These are phyloP conservation scores for Tetradesmus obliquus DNA, from an alignment of 139 green algal genomes.

Conservation along the genomic window DNA sequence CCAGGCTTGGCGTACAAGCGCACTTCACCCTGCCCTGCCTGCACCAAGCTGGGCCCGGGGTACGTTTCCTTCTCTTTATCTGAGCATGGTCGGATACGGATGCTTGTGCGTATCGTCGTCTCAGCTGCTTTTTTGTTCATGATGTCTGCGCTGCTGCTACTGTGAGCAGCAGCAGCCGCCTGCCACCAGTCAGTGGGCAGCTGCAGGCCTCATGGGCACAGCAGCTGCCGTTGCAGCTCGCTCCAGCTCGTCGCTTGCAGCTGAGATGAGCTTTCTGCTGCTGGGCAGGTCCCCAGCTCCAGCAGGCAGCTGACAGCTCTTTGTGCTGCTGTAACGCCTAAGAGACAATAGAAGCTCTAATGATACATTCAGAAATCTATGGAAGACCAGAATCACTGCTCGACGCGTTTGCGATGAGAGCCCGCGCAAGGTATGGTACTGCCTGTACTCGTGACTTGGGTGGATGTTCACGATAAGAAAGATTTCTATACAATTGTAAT, in stretches of 20 bases:
- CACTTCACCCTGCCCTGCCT: conserved; percentile 22
- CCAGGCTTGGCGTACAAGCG: conserved; percentile 5
- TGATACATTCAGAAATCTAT: too few relatives aligned
- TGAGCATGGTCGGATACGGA: conserved; percentile 36
- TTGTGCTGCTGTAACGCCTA: not conserved
- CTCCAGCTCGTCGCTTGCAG: not conserved
- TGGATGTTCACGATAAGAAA: not conserved
- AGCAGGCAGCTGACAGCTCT: not conserved
- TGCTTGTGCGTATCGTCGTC: conserved; percentile 20
- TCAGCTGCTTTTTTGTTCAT: conserved; percentile 28
- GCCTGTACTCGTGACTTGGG: not conserved
- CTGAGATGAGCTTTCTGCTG: not conserved
- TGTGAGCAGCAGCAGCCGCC: not conserved
- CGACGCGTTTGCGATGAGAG: not conserved
- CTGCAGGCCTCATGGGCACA: not conserved
- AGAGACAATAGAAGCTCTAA: too few relatives aligned
- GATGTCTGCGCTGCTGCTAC: not conserved
- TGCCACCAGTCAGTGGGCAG: not conserved
- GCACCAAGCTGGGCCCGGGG: conserved; percentile 24
- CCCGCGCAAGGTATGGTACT: not conserved
- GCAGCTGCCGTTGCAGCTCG: not conserved
- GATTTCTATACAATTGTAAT: not conserved
- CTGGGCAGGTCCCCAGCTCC: not conserved
- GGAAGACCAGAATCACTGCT: not conserved
- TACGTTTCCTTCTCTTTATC: conserved; percentile 11